Conservation (phyloP, 345 rosid species). For the Camelina sativa region DNA sequence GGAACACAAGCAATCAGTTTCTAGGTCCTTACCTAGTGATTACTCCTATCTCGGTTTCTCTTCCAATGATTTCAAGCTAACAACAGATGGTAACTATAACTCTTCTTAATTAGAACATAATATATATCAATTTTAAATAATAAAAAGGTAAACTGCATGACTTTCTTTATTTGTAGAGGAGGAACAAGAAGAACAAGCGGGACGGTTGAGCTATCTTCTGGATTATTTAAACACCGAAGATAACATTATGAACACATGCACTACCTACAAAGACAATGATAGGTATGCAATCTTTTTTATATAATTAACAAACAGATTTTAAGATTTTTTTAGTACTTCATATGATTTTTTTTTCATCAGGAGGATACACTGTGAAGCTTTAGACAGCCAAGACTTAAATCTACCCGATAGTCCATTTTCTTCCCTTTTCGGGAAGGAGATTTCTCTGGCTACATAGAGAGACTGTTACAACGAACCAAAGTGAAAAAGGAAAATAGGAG, state of each 20-base stretch:
- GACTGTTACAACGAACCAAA: slow-evolving; percentile 10
- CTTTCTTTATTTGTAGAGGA: neutral
- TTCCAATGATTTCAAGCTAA: slow-evolving; percentile 50
- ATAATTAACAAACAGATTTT: slow-evolving; percentile 17
- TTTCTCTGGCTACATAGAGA: slow-evolving; percentile 69
- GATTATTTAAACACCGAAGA: slow-evolving; percentile 65
- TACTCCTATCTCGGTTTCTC: slow-evolving; percentile 61
- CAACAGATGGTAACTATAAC: slow-evolving; percentile 54
- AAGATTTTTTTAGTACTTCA: neutral
- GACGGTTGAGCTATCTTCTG: slow-evolving; percentile 55
- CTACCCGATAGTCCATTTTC: slow-evolving; percentile 95
- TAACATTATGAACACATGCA: slow-evolving; percentile 46
- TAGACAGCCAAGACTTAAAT: slow-evolving; percentile 59
- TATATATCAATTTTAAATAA: neutral
- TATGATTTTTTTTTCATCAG: neutral
- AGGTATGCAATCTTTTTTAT: slow-evolving; percentile 50
- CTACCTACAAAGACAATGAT: slow-evolving; percentile 60
- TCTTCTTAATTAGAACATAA: neutral
- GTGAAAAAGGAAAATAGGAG: slow-evolving; percentile 28
- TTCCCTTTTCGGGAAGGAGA: slow-evolving; percentile 56
- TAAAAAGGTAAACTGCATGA: neutral
- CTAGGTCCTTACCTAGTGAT: slow-evolving; percentile 45
- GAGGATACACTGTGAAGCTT: slow-evolving; percentile 23
- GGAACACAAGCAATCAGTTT: slow-evolving; percentile 44
- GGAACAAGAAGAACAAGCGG: slow-evolving; percentile 56